phyloP scores from a whole-genome alignment of 2,329 filamentous ascomycete species.

The Ophiostoma sp. region DNA sequence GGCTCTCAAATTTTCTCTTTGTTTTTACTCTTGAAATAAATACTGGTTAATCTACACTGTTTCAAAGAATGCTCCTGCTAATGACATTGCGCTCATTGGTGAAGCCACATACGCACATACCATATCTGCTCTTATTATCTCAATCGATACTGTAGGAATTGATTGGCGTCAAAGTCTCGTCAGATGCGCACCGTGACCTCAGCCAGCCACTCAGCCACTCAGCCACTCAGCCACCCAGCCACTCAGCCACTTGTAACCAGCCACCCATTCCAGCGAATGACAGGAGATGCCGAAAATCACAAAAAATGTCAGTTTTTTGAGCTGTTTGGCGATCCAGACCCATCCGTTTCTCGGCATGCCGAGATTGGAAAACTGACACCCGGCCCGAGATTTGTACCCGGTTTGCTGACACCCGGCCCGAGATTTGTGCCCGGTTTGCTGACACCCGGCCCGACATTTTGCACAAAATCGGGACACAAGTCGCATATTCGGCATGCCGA shows the following conservation, averaged over 20 bases:
- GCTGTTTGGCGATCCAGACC: neutral
- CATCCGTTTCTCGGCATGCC: slow-evolving; percentile 2
- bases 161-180: neutral
- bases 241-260: neutral
- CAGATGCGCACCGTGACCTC: neutral
- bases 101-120: no score
- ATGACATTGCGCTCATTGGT: no score
- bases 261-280: neutral
- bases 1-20: no score
- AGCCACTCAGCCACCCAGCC: neutral
- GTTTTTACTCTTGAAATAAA: no score
- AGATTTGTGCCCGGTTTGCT: neutral
- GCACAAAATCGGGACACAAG: neutral
- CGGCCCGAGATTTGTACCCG: neutral
- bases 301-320: neutral
- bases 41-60: no score
- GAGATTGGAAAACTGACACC: neutral
- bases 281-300: neutral
- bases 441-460: neutral
- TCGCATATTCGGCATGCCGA: neutral
- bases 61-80: no score
- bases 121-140: no score
- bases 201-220: neutral
- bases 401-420: neutral
- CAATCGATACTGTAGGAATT: neutral